Base-by-base conservation (phyloP, 305 asterid species). In the Nicotiana rustica region DNA sequence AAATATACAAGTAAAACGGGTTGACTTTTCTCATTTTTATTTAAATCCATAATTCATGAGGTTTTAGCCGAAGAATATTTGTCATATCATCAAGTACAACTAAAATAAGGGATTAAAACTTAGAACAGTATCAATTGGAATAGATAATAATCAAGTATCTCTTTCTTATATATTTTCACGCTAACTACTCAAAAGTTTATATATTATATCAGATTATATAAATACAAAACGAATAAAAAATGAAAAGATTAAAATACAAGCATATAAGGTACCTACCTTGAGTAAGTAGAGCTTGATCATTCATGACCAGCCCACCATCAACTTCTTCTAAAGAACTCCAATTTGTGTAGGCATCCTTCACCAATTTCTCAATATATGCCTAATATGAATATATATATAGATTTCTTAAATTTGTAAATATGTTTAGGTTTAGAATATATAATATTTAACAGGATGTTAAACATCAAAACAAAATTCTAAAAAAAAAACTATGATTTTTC, bases 291-390 rank as follows among this genome's bases (percentile, higher is more conserved):
- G 90, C 60, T 9, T 85, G 81, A 41, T 89, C 89, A 18, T 85
- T 41, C 49, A 41, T 82, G 38, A 62, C 82, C 6, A 59, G 65
- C 84, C 38, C 87, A 35, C 57, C 89, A 29, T 88, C 94, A 31
- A 89, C 47, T 86, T 87, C 92, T 83, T 90, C 93, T 31, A 91
- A 87, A 62, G 84, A 79, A 79, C 77, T 87, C 97, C 97, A 92
- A 33, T 84, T 88, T 69, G 81, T 82, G 82, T 86, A 88, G 38
- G 97, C 97, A 57, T 90, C 90, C 85, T 57, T 90, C 62, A 89
- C 88, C 85, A 90, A 85, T 78, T 83, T 86, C 73, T 85, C 84
- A 18, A 89, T 73, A 65, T 86, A 87, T 1, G 80, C 81, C 97
- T 91, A 83, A 5, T 68, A 69, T 65, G 5, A 33, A 67, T 12